Evolutionary conservation across 306 rosid genomes (phyloP).

Genomic region (Prunus kanzakura): DNA sequence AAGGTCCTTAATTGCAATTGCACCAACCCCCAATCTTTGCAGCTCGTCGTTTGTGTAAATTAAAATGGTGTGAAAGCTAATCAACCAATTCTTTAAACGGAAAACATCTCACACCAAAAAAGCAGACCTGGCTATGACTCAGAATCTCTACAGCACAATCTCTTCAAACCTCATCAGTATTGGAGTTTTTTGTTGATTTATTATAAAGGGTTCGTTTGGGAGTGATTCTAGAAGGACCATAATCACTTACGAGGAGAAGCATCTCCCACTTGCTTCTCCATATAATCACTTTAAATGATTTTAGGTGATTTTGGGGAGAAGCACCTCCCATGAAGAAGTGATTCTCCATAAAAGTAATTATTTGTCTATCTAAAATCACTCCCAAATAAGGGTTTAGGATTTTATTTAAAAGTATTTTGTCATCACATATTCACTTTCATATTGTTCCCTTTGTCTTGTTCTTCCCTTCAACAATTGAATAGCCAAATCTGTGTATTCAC

Average conservation of each 20-base stretch:
- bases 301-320: too few species aligned
- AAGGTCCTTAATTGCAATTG: background rate
- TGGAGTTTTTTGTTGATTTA: conserved; percentile 1
- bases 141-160: background rate
- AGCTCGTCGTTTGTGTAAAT: background rate
- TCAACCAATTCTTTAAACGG: background rate
- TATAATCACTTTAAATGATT: too few species aligned
- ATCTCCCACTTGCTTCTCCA: too few species aligned
- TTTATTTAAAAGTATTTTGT: background rate
- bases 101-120: background rate
- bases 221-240: too few species aligned
- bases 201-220: background rate
- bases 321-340: too few species aligned
- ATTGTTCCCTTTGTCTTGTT: conserved; percentile 12
- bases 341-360: too few species aligned
- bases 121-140: background rate
- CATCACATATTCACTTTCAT: background rate
- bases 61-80: background rate
- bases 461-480: background rate
- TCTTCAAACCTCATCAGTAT: background rate
- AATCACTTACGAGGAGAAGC: too few species aligned
- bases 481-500: background rate
- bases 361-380: too few species aligned
- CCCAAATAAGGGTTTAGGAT: background rate
- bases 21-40: background rate